Base-by-base conservation (phyloP, 2,329 filamentous ascomycete species). In the Colletotrichum coccodes region DNA sequence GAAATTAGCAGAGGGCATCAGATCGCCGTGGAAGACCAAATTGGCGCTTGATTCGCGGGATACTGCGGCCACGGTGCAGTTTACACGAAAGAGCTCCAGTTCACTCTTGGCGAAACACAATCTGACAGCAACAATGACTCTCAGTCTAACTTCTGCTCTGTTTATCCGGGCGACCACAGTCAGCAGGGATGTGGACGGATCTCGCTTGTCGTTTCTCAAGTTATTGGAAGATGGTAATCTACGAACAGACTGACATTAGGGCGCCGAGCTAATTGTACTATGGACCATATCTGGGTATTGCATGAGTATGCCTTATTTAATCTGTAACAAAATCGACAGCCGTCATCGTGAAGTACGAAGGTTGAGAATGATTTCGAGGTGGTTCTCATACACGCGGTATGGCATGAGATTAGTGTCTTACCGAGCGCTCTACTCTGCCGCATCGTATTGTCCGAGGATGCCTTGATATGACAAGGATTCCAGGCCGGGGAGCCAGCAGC, bases 401-500 rank as follows among this genome's bases (percentile, higher is more conserved):
- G 30, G 23, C 18, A 8, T 21, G 5, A 61, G 30, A 2, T 23
- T 16, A 2, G 38, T 14, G 2, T 65, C 50, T n/a, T 47, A 32
- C 23, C 44, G 44, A 14, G 21, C 36, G 1, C 32, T 11, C 7
- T 16, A 7, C 14, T 26, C 30, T 16, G 26, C 6, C 14, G 40
- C 21, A 28, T 67, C 36, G 21, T 38, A 40, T 21, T 61, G 64
- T 14, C n/a, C 12, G 3, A 36, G 7, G 7, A 56, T 14, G 6
- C 52, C 57, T 11, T 60, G 64, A 30, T 54, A 70, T 34, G 72
- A 72, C 32, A 72, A 58, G 8, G 74, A 70, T 58, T 75, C 73
- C 16, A 74, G 54, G 12, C 72, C 73, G 4, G 73, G 72, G 3
- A 74, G 62, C 14, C 70, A 68, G 12, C 70, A 73, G 23, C 71